Conservation (phyloP, 2,329 filamentous ascomycete genomes). For the Cladosporium sp. region DNA sequence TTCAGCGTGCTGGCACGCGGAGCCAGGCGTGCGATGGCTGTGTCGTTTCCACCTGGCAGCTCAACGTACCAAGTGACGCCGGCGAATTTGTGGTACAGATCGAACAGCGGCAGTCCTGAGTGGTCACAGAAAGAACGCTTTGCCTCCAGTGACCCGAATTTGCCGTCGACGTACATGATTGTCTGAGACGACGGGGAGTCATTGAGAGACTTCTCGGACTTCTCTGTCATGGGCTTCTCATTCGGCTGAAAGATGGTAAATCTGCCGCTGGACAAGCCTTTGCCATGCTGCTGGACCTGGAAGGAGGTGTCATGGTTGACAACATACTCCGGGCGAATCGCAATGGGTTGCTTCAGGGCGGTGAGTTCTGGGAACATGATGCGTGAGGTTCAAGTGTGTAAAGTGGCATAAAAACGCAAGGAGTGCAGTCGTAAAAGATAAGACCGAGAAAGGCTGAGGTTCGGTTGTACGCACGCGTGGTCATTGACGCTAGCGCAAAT, state of each 20-base stretch:
- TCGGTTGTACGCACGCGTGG: too few species aligned
- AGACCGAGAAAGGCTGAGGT: too few species aligned
- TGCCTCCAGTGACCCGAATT: constrained; percentile 10
- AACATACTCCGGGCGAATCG: constrained; percentile 8
- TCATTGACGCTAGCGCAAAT: too few species aligned
- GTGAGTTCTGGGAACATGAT: neutral
- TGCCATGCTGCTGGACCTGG: constrained; percentile 11
- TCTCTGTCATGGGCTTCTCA: neutral
- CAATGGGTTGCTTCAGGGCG: constrained; percentile 8
- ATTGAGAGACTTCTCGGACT: too few species aligned
- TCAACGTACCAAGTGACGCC: constrained; percentile 21
- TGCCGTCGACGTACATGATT: constrained; percentile 11
- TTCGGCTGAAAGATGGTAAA: neutral
- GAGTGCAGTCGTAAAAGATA: too few species aligned
- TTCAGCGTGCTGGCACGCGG: constrained; percentile 17
- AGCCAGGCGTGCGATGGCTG: constrained; percentile 17
- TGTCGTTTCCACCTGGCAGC: constrained; percentile 14
- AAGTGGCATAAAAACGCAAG: too few species aligned
- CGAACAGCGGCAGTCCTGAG: constrained; percentile 20
- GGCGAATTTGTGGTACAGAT: constrained; percentile 18
- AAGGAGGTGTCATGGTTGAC: constrained; percentile 4
- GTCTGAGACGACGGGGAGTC: neutral
- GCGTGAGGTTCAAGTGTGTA: too few species aligned
- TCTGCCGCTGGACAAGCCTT: constrained; percentile 2
- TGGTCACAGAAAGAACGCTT: constrained; percentile 20